Evolutionary conservation across 345 rosid species (phyloP).

Genomic region (Euphorbia lathyris): DNA sequence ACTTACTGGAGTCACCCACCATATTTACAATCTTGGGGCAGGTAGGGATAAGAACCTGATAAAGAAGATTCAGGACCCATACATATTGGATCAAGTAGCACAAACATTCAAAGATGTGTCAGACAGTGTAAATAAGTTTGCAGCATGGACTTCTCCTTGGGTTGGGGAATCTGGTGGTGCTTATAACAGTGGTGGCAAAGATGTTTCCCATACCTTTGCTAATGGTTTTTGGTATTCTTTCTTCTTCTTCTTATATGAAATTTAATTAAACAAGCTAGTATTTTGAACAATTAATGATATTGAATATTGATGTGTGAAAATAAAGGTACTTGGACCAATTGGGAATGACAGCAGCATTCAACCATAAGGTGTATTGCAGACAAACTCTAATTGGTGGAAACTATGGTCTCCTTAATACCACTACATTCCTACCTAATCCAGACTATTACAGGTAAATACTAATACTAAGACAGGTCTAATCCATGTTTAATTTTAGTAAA

Average conservation of each 20-base stretch:
- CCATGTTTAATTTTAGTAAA: no score
- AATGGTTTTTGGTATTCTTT: no score
- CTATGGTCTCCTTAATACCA: slow-evolving; percentile 56
- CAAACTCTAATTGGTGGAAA: slow-evolving; percentile 68
- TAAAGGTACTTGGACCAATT: slow-evolving; percentile 69
- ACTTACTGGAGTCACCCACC: slow-evolving; percentile 54
- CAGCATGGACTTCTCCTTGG: slow-evolving; percentile 58
- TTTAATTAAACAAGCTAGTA: no score
- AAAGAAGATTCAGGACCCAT: no score
- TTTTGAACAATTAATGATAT: no score
- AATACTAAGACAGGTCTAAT: no score
- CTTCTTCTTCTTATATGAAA: no score
- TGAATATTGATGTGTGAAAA: no score
- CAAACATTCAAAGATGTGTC: slow-evolving; percentile 41
- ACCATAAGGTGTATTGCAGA: slow-evolving; percentile 63
- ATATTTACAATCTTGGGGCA: slow-evolving; percentile 60
- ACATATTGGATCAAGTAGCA: slow-evolving; percentile 37
- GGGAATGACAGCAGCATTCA: slow-evolving; percentile 54
- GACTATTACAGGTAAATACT: slow-evolving; percentile 56
- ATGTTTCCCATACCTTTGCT: slow-evolving; percentile 53
- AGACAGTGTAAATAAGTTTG: slow-evolving; percentile 23
- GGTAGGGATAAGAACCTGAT: slow-evolving; percentile 41
- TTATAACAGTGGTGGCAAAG: slow-evolving; percentile 62
- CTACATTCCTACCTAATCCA: slow-evolving; percentile 56
- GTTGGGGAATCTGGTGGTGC: slow-evolving; percentile 73